Conservation (phyloP, 129 eudicot genomes). For the Ambrosia trifida region DNA sequence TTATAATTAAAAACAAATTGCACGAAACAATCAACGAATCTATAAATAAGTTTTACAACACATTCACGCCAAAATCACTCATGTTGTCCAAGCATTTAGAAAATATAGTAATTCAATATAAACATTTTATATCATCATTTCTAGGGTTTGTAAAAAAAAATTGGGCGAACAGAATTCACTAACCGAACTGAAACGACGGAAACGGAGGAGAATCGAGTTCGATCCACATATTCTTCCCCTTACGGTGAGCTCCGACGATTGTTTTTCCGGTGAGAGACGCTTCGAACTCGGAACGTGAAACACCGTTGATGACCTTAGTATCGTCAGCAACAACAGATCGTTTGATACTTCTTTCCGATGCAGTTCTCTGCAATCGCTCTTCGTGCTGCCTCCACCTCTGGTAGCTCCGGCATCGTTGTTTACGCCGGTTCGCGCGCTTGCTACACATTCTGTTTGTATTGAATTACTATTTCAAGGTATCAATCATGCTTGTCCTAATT, state of each 20-base stretch:
- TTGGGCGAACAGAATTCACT: neutral
- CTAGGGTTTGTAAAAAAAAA: constrained; percentile 42
- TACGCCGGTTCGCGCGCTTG: constrained; percentile 46
- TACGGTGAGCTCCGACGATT: constrained; percentile 73
- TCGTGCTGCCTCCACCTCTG: constrained; percentile 98
- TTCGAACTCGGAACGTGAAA: constrained; percentile 61
- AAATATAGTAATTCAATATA: too few relatives aligned
- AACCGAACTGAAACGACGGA: constrained; percentile 92
- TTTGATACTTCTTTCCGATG: constrained; percentile 72
- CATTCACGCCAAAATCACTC: too few relatives aligned
- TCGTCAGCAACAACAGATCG: constrained; percentile 65
- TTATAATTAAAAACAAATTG: too few relatives aligned
- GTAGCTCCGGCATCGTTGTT: constrained; percentile 88
- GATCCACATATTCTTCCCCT: constrained; percentile 92
- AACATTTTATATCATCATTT: constrained; percentile 3
- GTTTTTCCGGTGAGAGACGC: constrained; percentile 68
- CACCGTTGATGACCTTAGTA: constrained; percentile 70
- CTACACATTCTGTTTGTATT: too few relatives aligned
- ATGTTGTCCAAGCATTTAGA: too few relatives aligned
- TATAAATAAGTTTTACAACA: too few relatives aligned
- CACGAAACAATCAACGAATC: too few relatives aligned
- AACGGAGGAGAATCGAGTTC: constrained; percentile 94
- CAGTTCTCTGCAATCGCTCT: constrained; percentile 76
- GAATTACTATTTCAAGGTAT: too few relatives aligned
- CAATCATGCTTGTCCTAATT: too few relatives aligned